phyloP scores from a whole-genome alignment of 2,329 filamentous ascomycete genomes.

The Cryphonectria nitschkei region DNA sequence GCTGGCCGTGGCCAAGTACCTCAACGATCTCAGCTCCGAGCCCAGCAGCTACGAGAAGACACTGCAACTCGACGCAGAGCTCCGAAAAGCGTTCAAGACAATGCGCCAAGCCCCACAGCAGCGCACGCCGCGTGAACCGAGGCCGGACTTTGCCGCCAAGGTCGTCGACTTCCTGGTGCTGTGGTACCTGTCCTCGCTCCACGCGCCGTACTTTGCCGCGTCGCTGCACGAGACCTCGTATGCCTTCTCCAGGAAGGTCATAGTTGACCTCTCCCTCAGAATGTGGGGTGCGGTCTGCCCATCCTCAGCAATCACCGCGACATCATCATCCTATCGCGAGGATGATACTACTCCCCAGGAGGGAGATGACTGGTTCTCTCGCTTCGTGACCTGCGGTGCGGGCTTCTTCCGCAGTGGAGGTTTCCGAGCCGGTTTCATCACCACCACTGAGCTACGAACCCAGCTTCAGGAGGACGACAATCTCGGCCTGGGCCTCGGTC shows the following conservation, averaged over 20 bases:
- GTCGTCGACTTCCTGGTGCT: conserved; percentile 49
- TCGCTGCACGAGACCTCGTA: conserved; percentile 51
- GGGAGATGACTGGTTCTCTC: conserved; percentile 39
- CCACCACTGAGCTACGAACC: conserved; percentile 51
- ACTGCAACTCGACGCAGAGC: conserved; percentile 49
- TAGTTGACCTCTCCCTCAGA: conserved; percentile 45
- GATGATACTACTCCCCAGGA: neutral
- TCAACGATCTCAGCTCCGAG: conserved; percentile 50
- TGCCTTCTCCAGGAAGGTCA: conserved; percentile 48
- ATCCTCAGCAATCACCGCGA: conserved; percentile 18
- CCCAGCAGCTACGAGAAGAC: conserved; percentile 51
- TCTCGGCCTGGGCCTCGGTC: conserved; percentile 27
- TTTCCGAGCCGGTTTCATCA: conserved; percentile 44
- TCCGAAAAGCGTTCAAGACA: conserved; percentile 44
- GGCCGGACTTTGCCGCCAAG: conserved; percentile 49
- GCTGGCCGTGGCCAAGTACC: conserved; percentile 47
- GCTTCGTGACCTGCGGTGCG: conserved; percentile 45
- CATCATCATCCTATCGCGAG: neutral
- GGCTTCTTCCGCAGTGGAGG: conserved; percentile 49
- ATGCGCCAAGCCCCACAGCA: conserved; percentile 39
- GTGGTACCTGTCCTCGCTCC: conserved; percentile 56
- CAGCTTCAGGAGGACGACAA: conserved; percentile 47
- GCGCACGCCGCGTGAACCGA: conserved; percentile 35
- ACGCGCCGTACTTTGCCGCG: conserved; percentile 52
- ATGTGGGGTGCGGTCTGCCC: conserved; percentile 33